Evolutionary conservation across 2,329 filamentous ascomycete species (phyloP).

Genomic region (Monosporascus sp.): DNA sequence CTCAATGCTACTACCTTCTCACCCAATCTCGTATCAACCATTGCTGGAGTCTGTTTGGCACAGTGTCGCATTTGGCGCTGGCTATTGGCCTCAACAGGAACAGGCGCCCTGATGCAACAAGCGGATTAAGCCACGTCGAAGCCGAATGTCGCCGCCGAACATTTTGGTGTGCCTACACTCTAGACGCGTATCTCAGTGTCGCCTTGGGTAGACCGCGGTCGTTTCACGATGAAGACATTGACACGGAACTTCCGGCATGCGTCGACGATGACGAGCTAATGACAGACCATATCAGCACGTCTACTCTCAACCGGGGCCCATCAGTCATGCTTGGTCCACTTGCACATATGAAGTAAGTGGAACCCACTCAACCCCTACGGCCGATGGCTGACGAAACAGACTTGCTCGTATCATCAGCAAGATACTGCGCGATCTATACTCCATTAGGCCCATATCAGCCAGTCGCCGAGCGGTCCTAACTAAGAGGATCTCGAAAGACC

Average conservation of each 20-base stretch:
- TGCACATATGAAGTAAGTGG: constrained; percentile 28
- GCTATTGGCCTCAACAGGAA: constrained; percentile 35
- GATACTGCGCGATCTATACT: constrained; percentile 30
- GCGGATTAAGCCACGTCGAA: constrained; percentile 27
- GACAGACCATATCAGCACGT: background rate
- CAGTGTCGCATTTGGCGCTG: constrained; percentile 30
- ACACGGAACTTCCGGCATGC: constrained; percentile 49
- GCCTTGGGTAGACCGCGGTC: constrained; percentile 55
- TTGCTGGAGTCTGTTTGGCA: constrained; percentile 42
- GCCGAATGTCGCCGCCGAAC: constrained; percentile 36
- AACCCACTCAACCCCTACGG: background rate
- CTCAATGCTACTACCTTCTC: constrained; percentile 39
- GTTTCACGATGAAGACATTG: constrained; percentile 61
- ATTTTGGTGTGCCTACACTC: constrained; percentile 60
- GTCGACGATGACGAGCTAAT: constrained; percentile 1
- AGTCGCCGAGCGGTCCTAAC: constrained; percentile 20
- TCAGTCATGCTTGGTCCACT: constrained; percentile 30
- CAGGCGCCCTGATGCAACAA: constrained; percentile 14
- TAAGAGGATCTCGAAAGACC: constrained; percentile 21
- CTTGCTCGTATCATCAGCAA: constrained; percentile 25
- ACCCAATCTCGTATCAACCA: constrained; percentile 41
- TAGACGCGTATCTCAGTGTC: constrained; percentile 60
- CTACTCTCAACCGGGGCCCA: constrained; percentile 6
- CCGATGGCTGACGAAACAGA: background rate
- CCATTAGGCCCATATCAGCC: constrained; percentile 28